Evolutionary conservation across 225 moss, liverwort and hornwort genomes (phyloP), one percentile per base, ranked within the genome.

Genomic region (Asterella californica): DNA sequence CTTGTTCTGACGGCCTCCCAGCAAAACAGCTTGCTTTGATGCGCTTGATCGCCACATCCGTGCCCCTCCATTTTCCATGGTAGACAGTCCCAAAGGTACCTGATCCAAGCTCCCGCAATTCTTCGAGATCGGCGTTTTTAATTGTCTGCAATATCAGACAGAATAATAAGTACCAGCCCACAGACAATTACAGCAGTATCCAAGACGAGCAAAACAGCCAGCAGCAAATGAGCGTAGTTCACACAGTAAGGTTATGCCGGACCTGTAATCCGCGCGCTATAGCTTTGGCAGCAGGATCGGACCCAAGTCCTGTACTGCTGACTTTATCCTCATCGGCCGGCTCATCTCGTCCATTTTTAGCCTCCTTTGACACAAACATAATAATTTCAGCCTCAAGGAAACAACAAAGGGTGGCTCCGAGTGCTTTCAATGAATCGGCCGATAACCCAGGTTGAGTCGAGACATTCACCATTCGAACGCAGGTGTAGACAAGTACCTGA

Each of bases 81-180:
- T 94, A 99, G n/a, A 99, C 97, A 24, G 97, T 99, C 50, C 97
- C 97, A 89, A 94, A 99, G 30, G 97, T 99, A 79, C 97, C 97
- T 63, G 97, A 99, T 42, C 97, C 97, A 68, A 99, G 91, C 75
- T 99, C 97, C 45, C 97, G 91, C 84, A 99, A 84, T 83, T 99
- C 97, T 89, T 99, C 97, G 54, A 99, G 88, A 79, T 99, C 94
- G 30, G 88, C 92, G 85, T 99, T 94, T 76, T 90, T 87, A 46
- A 99, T 99, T 33, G 94, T 99, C 97, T 99, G 93, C 81, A 80
- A 53, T 68, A 52, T 33, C 7, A 27, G 19, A 21, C 6, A 77
- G 12, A 52, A 11, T 54, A 73, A 12, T 76, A 10, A 76, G 59
- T 24, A 32, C 52, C 59, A 34, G 22, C 6, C 57, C 18, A 25